These are phyloP conservation scores for Rutstroemia sp. DNA, from an alignment of 2,329 filamentous ascomycete genomes.

Conservation along the genomic window DNA sequence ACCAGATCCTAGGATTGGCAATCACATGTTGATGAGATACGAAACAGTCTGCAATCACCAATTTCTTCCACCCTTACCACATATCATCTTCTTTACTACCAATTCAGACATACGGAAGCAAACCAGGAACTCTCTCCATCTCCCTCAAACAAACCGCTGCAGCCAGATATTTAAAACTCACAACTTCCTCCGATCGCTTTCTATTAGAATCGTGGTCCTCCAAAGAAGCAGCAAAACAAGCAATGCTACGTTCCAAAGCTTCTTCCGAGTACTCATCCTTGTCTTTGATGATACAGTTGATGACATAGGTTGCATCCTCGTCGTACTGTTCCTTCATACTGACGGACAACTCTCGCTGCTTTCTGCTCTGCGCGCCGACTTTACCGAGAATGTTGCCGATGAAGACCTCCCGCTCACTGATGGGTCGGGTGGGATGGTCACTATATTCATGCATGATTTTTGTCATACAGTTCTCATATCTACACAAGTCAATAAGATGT, in stretches of 20 bases:
- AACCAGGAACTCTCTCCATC: conserved; percentile 29
- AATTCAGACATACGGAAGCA: background rate
- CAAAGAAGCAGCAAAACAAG: conserved; percentile 39
- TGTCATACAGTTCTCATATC: conserved; percentile 45
- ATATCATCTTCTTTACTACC: background rate
- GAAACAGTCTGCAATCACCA: no score
- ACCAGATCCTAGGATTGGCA: no score
- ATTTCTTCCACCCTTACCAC: background rate
- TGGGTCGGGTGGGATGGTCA: conserved; percentile 32
- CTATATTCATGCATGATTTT: conserved; percentile 40
- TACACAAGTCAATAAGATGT: conserved; percentile 15
- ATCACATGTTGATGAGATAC: no score
- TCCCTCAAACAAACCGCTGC: conserved; percentile 43
- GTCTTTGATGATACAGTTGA: conserved; percentile 37
- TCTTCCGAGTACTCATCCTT: conserved; percentile 32
- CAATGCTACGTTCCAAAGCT: conserved; percentile 40
- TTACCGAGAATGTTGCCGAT: conserved; percentile 49
- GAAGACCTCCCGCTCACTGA: conserved; percentile 48
- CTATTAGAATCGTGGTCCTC: conserved; percentile 26
- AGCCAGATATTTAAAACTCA: conserved; percentile 47
- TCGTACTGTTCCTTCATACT: conserved; percentile 38
- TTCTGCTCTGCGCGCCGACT: conserved; percentile 32
- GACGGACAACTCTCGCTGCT: conserved; percentile 35
- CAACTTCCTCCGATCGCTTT: conserved; percentile 30
- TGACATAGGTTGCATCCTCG: conserved; percentile 33